Base-by-base conservation (phyloP, 352 stramenopile species). In the Phytopythium oedochilum region DNA sequence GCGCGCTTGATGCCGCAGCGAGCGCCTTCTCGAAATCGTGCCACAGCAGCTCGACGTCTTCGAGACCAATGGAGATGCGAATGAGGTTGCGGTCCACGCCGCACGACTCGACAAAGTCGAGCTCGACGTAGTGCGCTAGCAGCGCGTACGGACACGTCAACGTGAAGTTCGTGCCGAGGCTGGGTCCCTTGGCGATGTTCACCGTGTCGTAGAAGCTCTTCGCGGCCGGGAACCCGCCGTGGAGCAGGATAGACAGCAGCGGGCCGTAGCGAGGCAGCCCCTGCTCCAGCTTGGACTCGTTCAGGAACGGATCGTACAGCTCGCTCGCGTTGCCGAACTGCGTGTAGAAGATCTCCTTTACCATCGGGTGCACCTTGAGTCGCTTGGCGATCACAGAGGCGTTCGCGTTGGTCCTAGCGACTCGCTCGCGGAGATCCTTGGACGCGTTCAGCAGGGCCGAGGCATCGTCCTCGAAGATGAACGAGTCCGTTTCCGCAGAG, bases 91-190 rank as follows among this genome's bases (percentile, higher is more conserved):
- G 86, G 54, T 94, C 78, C 15, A 98, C 91, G 42, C 92, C 88
- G 61, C 91, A 97, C 18, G 77, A 75, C 60, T 94, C 81, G 22
- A 86, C 90, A 61, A 94, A 98, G 50, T 96, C 86, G 39, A 98
- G 73, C 66, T 98, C 94, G 32, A 88, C 57, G 61, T 96, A 98
- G 60, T 98, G 94, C 1, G 94, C 94, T 1, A 98, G 66, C 31
- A 98, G 54, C 18, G 91, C 93, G 71, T 98, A 98, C 12, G 94
- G 91, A 68, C 88, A 98, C 18, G 75, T 73, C 17, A 98, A 70
- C 20, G 92, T 97, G 60, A 98, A 98, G 69, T 98, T 98, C 1
- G 92, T 98, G 35, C 94, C 94, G 22, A 98, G 81, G 34, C 85
- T 94, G 29, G 87, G 86, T 0, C 88, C 84, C 51, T 96, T 97